A percentile compares a stretch with the other conserved stretches of the same genome.
phyloP scores from a whole-genome alignment of 192 early-diverging fungal genomes.

The Coemansia sp. region DNA sequence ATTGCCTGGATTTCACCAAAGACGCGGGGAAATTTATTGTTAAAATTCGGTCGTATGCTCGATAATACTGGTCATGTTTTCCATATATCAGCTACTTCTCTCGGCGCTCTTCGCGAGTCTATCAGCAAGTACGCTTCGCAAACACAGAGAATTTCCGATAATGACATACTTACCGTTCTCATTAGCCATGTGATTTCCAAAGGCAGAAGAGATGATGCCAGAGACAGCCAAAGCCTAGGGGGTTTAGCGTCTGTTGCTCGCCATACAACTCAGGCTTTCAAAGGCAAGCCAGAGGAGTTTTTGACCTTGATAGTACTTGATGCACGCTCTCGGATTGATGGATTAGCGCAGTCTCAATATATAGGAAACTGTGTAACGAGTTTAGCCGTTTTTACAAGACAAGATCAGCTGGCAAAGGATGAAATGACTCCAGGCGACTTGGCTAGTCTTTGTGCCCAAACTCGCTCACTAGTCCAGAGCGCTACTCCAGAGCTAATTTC shows the following conservation, averaged over 20 bases:
- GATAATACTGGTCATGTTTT: conserved; percentile 11
- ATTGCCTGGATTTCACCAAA: conserved; percentile 18
- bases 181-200: conserved; percentile 6
- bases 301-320: conserved; percentile 16
- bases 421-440: neutral
- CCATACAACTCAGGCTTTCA: neutral
- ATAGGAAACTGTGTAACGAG: conserved; percentile 11
- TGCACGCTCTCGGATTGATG: conserved; percentile 5
- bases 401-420: neutral
- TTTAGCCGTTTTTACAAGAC: neutral
- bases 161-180: conserved; percentile 19
- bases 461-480: neutral
- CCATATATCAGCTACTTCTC: conserved; percentile 4
- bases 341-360: neutral
- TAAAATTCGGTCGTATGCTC: neutral
- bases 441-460: conserved; percentile 9
- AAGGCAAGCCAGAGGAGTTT: neutral
- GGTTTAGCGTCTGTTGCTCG: neutral
- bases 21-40: neutral
- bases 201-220: neutral
- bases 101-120: neutral
- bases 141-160: conserved; percentile 12
- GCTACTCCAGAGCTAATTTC: conserved; percentile 8
- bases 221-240: neutral
- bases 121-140: neutral